A percentile compares a stretch with the other conserved stretches of the same genome.
Evolutionary conservation across 1,284 basidiomycete species (phyloP).

Genomic region (Fomitiporia mediterranea): DNA sequence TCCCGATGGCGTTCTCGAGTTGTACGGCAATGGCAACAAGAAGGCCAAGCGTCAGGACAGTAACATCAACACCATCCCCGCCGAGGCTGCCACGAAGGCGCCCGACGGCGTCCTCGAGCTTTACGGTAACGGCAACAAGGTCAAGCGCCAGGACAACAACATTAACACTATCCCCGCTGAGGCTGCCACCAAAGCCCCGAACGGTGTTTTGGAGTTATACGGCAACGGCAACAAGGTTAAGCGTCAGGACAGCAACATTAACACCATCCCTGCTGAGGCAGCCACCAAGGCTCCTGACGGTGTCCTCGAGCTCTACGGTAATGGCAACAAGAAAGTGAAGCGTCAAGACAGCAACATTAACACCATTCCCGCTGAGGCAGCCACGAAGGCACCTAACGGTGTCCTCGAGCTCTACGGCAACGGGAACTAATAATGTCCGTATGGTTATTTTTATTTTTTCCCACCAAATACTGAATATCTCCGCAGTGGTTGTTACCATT

Average conservation of each 20-base stretch:
- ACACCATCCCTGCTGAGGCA: conserved; percentile 33
- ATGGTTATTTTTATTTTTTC: background rate
- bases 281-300: conserved; percentile 28
- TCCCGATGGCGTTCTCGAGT: conserved; percentile 24
- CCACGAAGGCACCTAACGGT: conserved; percentile 32
- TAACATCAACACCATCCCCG: conserved; percentile 33
- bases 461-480: background rate
- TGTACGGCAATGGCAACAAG: conserved; percentile 23
- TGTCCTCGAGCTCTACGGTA: conserved; percentile 25
- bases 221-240: conserved; percentile 14
- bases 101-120: conserved; percentile 24
- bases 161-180: conserved; percentile 31
- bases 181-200: conserved; percentile 30
- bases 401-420: conserved; percentile 14
- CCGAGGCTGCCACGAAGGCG: conserved; percentile 27
- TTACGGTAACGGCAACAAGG: conserved; percentile 24
- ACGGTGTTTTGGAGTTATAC: conserved; percentile 25
- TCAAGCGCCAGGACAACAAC: conserved; percentile 23
- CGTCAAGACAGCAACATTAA: conserved; percentile 21
- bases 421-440: conserved; percentile 20
- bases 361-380: conserved; percentile 32
- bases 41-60: conserved; percentile 20
- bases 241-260: conserved; percentile 26
- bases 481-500: background rate
- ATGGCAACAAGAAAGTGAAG: conserved; percentile 18